Evolutionary conservation across 306 rosid species (phyloP).

Genomic region (Trifolium subterraneum): DNA sequence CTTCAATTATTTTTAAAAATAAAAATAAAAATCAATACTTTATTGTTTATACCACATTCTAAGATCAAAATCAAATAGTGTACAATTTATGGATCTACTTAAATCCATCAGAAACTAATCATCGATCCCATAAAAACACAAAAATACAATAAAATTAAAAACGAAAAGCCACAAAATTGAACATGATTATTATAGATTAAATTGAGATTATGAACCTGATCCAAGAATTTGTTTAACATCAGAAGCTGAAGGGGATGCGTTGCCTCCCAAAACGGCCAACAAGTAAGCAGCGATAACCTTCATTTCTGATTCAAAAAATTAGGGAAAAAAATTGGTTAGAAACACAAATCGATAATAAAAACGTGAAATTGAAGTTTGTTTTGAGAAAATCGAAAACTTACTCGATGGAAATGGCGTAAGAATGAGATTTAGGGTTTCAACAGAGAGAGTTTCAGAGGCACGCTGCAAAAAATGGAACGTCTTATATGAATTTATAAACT

Average conservation of each 20-base stretch:
- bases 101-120: too few relatives aligned
- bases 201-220: conserved; percentile 41
- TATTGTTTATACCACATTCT: neutral
- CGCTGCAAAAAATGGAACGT: neutral
- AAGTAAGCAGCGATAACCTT: conserved; percentile 70
- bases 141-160: neutral
- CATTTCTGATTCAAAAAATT: conserved; percentile 52
- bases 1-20: neutral
- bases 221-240: conserved; percentile 46
- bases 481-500: conserved; percentile 2
- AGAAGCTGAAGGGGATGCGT: conserved; percentile 54
- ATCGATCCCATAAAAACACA: neutral
- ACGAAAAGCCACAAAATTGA: too few relatives aligned
- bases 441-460: neutral
- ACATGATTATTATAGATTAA: neutral
- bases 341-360: neutral
- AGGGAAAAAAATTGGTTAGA: neutral
- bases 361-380: neutral
- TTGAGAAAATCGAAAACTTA: conserved; percentile 12
- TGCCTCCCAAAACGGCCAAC: conserved; percentile 77
- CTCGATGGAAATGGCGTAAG: conserved; percentile 8
- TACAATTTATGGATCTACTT: neutral
- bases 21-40: neutral
- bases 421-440: conserved; percentile 31
- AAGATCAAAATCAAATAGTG: neutral